A percentile compares a stretch with the other conserved stretches of the same genome.
Conservation (phyloP, 2,329 filamentous ascomycete genomes). For the Arthroderma sp. region DNA sequence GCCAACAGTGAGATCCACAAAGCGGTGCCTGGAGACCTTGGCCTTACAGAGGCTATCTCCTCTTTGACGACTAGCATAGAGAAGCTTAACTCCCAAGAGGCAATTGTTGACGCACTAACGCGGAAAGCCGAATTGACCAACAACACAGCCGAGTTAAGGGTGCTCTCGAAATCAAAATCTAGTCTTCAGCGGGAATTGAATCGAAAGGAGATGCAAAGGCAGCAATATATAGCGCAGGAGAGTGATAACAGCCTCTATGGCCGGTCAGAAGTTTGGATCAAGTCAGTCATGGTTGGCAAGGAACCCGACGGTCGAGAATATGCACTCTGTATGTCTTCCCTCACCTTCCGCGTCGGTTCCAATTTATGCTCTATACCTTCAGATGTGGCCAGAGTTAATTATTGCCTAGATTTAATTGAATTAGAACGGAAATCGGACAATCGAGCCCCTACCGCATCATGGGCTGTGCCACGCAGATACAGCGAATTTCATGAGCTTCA, state of each 20-base stretch:
- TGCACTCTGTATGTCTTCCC: conserved; percentile 53
- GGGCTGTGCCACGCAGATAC: conserved; percentile 84
- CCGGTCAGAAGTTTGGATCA: conserved; percentile 76
- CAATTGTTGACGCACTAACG: conserved; percentile 79
- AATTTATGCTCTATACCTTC: background rate
- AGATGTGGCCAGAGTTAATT: background rate
- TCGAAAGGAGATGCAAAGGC: conserved; percentile 85
- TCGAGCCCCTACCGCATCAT: conserved; percentile 91
- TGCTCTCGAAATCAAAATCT: conserved; percentile 83
- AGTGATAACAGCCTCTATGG: conserved; percentile 96
- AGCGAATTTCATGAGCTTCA: conserved; percentile 96
- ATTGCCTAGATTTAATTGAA: conserved; percentile 62
- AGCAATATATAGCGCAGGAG: conserved; percentile 95
- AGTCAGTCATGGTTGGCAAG: conserved; percentile 79
- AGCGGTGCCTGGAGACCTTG: conserved; percentile 86
- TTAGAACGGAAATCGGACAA: conserved; percentile 82
- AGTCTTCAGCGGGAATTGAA: conserved; percentile 86
- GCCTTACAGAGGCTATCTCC: conserved; percentile 82
- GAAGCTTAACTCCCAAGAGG: conserved; percentile 72
- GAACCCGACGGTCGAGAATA: conserved; percentile 90
- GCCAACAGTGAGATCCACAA: conserved; percentile 78
- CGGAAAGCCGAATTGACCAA: conserved; percentile 94
- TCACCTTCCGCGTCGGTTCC: background rate
- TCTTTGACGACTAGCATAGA: conserved; percentile 83
- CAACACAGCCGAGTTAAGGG: conserved; percentile 83